A percentile compares a stretch with the other conserved stretches of the same genome.
Conservation (phyloP, 176 grass and related monocot species). For the Aegilops speltoides region DNA sequence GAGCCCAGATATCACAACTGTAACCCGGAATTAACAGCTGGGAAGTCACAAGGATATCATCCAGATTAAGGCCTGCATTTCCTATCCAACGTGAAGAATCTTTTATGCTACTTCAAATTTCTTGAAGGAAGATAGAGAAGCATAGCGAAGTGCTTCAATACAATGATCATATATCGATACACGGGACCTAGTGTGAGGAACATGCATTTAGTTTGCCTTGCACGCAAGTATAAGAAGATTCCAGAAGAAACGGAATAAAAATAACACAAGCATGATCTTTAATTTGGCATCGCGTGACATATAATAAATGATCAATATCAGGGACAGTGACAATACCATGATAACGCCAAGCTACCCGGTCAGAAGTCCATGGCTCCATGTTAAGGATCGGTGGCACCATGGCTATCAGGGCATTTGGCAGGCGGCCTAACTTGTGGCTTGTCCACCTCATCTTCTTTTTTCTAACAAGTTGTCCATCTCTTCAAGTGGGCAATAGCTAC, state of each 20-base stretch:
- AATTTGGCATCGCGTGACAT: background rate
- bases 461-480: background rate
- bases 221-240: background rate
- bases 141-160: background rate
- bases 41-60: no score
- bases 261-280: background rate
- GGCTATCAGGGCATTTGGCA: constrained; percentile 4
- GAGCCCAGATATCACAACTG: no score
- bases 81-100: background rate
- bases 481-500: constrained; percentile 12
- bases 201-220: background rate
- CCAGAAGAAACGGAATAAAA: background rate
- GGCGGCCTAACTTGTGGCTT: background rate
- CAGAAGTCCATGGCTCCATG: background rate
- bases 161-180: background rate
- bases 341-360: background rate
- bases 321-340: background rate
- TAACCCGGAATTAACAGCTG: no score
- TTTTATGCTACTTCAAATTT: background rate
- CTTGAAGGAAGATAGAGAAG: background rate
- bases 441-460: background rate
- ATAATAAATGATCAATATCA: background rate
- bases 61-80: background rate
- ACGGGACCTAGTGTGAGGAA: background rate
- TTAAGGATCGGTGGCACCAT: background rate